Conservation (phyloP, 176 grass and related monocot species). For the Oryza brachyantha region DNA sequence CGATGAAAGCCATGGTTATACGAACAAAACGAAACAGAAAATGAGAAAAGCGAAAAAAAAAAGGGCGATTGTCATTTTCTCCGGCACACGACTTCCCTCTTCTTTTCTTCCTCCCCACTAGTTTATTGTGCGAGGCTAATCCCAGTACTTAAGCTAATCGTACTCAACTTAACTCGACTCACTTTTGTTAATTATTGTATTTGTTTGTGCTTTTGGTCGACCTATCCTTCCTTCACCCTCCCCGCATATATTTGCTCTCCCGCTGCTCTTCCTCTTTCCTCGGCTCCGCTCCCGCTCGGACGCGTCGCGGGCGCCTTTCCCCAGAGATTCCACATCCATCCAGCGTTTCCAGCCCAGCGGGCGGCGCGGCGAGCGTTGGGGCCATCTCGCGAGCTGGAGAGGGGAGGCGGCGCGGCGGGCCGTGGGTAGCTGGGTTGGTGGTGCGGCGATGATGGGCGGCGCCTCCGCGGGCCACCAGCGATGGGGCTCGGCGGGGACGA, state of each 20-base stretch:
- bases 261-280: slow-evolving; percentile 23
- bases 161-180: background rate
- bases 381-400: slow-evolving; percentile 3
- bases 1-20: background rate
- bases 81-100: background rate
- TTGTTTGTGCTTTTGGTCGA: slow-evolving; percentile 10
- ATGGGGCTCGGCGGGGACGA: slow-evolving; percentile 59
- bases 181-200: slow-evolving; percentile 29
- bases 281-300: slow-evolving; percentile 41
- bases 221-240: background rate
- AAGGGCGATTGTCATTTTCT: background rate
- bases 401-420: too few species aligned
- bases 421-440: background rate
- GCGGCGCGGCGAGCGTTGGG: slow-evolving; percentile 20
- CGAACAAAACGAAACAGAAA: slow-evolving; percentile 3
- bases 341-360: background rate
- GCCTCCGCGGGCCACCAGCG: slow-evolving; percentile 25
- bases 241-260: slow-evolving; percentile 46
- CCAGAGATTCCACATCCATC: slow-evolving; percentile 29
- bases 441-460: slow-evolving; percentile 41
- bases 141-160: background rate
- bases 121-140: background rate
- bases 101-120: background rate
- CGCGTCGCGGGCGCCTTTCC: slow-evolving; percentile 38
- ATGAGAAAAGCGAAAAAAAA: background rate